Conservation (phyloP, 2,329 filamentous ascomycete species). For the Metarhizium robertsii region DNA sequence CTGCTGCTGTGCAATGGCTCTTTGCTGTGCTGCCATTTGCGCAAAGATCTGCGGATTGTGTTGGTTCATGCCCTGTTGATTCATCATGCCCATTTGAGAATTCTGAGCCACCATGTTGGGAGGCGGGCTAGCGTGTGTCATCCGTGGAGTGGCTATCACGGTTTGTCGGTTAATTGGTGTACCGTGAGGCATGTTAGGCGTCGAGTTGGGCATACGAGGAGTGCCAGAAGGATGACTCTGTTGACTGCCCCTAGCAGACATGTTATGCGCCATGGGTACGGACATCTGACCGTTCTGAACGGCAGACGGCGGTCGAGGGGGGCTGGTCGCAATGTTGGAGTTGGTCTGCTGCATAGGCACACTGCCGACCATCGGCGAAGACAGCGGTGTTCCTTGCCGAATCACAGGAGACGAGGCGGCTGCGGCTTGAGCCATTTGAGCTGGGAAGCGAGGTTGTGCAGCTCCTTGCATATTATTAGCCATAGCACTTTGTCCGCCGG, state of each 20-base stretch:
- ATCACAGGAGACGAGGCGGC: constrained; percentile 60
- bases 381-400: constrained; percentile 55
- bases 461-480: constrained; percentile 29
- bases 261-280: constrained; percentile 50
- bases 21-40: constrained; percentile 40
- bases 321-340: constrained; percentile 60
- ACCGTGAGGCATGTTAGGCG: constrained; percentile 50
- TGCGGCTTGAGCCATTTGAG: constrained; percentile 47
- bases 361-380: constrained; percentile 54
- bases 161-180: constrained; percentile 47
- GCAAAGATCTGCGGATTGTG: constrained; percentile 29
- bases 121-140: constrained; percentile 53
- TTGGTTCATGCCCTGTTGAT: constrained; percentile 33
- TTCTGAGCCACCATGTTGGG: constrained; percentile 49
- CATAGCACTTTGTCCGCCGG: constrained; percentile 22
- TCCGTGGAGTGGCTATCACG: constrained; percentile 49
- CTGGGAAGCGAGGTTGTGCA: constrained; percentile 38
- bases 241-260: constrained; percentile 56
- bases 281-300: constrained; percentile 51
- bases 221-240: constrained; percentile 57
- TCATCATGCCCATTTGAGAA: constrained; percentile 48
- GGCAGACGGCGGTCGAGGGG: constrained; percentile 56
- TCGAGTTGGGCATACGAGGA: constrained; percentile 51
- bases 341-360: constrained; percentile 56
- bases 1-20: constrained; percentile 35